phyloP scores from a whole-genome alignment of 2,329 filamentous ascomycete genomes.

The Pezicula neosporulosa region DNA sequence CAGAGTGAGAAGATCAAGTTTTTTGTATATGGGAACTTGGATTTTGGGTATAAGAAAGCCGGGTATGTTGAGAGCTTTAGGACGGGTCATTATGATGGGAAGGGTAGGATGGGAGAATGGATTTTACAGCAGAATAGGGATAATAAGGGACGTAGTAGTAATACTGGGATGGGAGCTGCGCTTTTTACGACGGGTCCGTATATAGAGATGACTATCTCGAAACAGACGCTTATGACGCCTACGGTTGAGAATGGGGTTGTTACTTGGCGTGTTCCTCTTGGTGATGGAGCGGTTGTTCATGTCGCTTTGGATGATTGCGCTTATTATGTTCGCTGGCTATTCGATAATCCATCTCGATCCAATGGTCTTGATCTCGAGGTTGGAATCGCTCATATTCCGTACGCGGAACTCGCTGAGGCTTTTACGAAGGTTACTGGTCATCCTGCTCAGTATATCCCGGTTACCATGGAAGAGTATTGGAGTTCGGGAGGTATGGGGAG shows the following conservation, averaged over 20 bases:
- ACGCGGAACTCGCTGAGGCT: constrained; percentile 35
- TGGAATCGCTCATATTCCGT: constrained; percentile 37
- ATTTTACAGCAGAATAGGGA: constrained; percentile 37
- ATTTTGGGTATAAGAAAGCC: constrained; percentile 44
- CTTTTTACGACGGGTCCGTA: constrained; percentile 42
- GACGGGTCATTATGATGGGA: constrained; percentile 45
- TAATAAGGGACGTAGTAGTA: too few relatives aligned
- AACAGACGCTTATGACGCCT: constrained; percentile 35
- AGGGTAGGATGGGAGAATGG: constrained; percentile 42
- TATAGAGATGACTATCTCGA: constrained; percentile 39
- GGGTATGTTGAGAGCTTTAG: constrained; percentile 42
- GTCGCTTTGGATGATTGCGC: constrained; percentile 44
- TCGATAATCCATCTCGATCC: constrained; percentile 39
- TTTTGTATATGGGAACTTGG: constrained; percentile 36
- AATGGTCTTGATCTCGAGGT: constrained; percentile 43
- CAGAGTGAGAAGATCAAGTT: too few relatives aligned
- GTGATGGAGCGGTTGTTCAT: constrained; percentile 36
- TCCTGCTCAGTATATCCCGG: constrained; percentile 36
- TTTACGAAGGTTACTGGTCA: constrained; percentile 40
- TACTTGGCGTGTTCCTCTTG: constrained; percentile 30
- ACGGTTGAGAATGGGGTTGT: constrained; percentile 33
- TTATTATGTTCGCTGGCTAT: constrained; percentile 43
- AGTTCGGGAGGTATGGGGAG: constrained; percentile 3
- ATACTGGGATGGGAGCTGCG: constrained; percentile 31
- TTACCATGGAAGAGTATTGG: constrained; percentile 32